Percentiles rank a stretch among this genome's conserved stretches.
phyloP scores from a whole-genome alignment of 2,329 filamentous ascomycete genomes.

The Neonectria sp. region DNA sequence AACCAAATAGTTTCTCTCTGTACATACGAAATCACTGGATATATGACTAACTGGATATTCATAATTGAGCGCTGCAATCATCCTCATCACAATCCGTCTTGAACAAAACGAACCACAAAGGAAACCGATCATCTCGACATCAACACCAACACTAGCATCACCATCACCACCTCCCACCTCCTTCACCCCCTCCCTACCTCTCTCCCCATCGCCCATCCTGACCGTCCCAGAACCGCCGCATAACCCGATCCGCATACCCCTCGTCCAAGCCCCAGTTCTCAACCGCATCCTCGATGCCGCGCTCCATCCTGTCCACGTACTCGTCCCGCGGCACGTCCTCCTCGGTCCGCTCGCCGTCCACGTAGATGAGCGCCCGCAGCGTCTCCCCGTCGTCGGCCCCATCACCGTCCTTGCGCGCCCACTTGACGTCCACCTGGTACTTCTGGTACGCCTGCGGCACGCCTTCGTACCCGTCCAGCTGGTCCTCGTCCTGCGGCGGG shows the following conservation, averaged over 20 bases:
- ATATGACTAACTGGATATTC: neutral
- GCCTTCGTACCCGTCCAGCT: constrained; percentile 72
- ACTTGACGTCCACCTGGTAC: constrained; percentile 52
- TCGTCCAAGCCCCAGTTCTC: constrained; percentile 66
- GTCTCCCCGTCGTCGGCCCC: constrained; percentile 41
- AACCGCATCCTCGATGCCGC: constrained; percentile 72
- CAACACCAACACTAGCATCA: neutral
- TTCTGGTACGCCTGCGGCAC: constrained; percentile 76
- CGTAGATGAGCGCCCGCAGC: constrained; percentile 69
- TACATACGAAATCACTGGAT: neutral
- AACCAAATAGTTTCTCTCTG: neutral
- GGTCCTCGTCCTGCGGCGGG: constrained; percentile 62
- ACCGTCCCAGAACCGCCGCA: constrained; percentile 62
- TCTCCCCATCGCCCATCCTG: constrained; percentile 21
- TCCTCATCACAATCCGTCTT: neutral
- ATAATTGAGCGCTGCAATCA: neutral
- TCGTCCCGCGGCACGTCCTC: constrained; percentile 65
- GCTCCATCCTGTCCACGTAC: constrained; percentile 76
- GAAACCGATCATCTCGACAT: neutral
- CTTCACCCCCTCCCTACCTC: neutral
- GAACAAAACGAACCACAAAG: neutral
- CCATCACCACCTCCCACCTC: neutral
- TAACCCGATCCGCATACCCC: constrained; percentile 67
- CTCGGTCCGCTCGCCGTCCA: constrained; percentile 62
- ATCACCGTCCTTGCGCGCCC: constrained; percentile 41